A percentile compares a stretch with the other conserved stretches of the same genome.
phyloP scores from a whole-genome alignment of 2,329 filamentous ascomycete species.

The Nothophoma quercina region DNA sequence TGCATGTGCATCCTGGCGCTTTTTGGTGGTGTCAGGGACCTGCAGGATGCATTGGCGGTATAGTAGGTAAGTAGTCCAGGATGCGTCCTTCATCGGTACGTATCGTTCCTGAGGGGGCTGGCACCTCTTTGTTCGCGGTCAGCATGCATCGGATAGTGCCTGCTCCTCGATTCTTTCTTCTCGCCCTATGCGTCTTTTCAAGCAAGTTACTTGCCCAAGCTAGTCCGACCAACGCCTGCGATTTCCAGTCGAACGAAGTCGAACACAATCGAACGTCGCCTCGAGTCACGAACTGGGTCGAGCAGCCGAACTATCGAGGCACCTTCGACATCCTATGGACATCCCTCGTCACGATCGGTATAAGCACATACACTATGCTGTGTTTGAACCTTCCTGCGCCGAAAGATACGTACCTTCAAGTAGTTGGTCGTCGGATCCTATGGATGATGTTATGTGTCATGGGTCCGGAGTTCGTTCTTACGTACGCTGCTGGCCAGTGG shows the following conservation, averaged over 20 bases:
- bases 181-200: not conserved
- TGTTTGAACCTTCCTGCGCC: slow-evolving; percentile 21
- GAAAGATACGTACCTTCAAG: slow-evolving; percentile 6
- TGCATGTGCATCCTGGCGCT: slow-evolving; percentile 5
- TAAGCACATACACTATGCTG: slow-evolving; percentile 24
- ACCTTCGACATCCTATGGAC: slow-evolving; percentile 29
- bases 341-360: slow-evolving; percentile 21
- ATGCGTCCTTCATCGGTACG: not conserved
- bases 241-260: not conserved
- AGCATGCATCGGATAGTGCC: not conserved
- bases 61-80: not conserved
- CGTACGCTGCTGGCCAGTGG: slow-evolving; percentile 21
- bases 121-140: not conserved
- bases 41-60: not conserved
- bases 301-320: slow-evolving; percentile 20
- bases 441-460: slow-evolving; percentile 17
- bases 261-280: not conserved
- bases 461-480: slow-evolving; percentile 19
- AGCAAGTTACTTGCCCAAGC: not conserved
- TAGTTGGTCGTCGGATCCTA: slow-evolving; percentile 5
- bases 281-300: slow-evolving; percentile 19
- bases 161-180: not conserved
- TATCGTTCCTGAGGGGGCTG: not conserved
- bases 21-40: not conserved
- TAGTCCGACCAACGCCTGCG: slow-evolving; percentile 5